Percentiles rank a stretch among this genome's conserved stretches.
Conservation (phyloP, 495 filamentous ascomycete species). For the Penicillium psychrofluorescens region DNA sequence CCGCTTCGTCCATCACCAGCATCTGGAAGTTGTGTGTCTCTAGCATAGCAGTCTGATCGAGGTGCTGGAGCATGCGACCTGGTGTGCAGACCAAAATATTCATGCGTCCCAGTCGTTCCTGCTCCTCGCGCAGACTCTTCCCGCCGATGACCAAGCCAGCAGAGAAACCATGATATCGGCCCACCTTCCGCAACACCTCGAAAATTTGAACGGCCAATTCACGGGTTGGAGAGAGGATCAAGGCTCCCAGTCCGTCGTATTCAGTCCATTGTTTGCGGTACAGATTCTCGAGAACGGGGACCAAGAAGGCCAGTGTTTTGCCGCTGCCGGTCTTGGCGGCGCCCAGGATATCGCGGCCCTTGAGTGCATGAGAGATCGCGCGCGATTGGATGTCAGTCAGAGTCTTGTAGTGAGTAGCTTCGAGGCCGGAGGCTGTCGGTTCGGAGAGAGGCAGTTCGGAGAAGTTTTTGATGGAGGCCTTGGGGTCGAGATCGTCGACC, state of each 20-base stretch:
- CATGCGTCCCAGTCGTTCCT: conserved; percentile 81
- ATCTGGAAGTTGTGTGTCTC: conserved; percentile 87
- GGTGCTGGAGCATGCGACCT: conserved; percentile 88
- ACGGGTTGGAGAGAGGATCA: conserved; percentile 90
- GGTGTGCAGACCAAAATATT: conserved; percentile 97
- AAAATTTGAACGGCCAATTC: conserved; percentile 98
- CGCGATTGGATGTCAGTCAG: conserved; percentile 88
- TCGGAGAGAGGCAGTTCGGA: conserved; percentile 80
- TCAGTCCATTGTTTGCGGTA: conserved; percentile 86
- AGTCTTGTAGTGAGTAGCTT: conserved; percentile 80
- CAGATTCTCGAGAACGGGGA: conserved; percentile 92
- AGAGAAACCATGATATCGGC: conserved; percentile 82
- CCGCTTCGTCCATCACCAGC: conserved; percentile 91
- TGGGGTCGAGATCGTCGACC: conserved; percentile 47
- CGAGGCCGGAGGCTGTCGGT: conserved; percentile 71
- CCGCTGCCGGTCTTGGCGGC: conserved; percentile 96
- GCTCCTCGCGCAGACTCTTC: conserved; percentile 82
- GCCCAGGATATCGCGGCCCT: conserved; percentile 84
- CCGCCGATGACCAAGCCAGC: conserved; percentile 95
- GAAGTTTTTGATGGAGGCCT: conserved; percentile 46
- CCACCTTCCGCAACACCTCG: conserved; percentile 85
- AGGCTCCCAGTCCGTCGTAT: conserved; percentile 81
- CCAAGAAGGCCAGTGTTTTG: conserved; percentile 89
- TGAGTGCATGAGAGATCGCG: conserved; percentile 77
- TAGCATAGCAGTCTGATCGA: conserved; percentile 88